Evolutionary conservation across 257 asterid species (phyloP).

Genomic region (Leptodermis oblonga): DNA sequence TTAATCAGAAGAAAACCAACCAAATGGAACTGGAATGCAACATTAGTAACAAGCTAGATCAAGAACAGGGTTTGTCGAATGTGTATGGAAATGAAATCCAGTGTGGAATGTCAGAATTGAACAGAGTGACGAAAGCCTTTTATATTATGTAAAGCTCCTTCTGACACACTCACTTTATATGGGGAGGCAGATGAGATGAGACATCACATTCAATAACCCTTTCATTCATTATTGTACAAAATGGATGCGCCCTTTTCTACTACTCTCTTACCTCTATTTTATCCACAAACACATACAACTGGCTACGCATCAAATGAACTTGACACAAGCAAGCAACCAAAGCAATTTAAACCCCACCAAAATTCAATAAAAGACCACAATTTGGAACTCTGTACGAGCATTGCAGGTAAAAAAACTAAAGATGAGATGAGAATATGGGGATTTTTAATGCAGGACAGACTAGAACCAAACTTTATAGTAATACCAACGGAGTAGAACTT

Average conservation of each 20-base stretch:
- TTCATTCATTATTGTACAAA: background rate
- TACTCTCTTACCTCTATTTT: too few relatives aligned
- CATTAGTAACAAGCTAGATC: too few relatives aligned
- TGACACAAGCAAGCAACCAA: slow-evolving; percentile 16
- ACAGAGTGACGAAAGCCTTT: slow-evolving; percentile 33
- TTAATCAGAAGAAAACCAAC: too few relatives aligned
- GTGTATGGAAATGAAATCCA: slow-evolving; percentile 22
- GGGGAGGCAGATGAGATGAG: slow-evolving; percentile 25
- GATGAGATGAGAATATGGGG: background rate
- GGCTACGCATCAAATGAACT: background rate
- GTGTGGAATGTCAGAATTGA: slow-evolving; percentile 35
- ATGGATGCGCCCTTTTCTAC: too few relatives aligned
- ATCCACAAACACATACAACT: too few relatives aligned
- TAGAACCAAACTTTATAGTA: too few relatives aligned
- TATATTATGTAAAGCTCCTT: too few relatives aligned
- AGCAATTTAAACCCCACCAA: slow-evolving; percentile 20
- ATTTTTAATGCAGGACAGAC: background rate
- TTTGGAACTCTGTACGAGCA: slow-evolving; percentile 40
- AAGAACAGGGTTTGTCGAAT: too few relatives aligned
- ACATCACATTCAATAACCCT: slow-evolving; percentile 29
- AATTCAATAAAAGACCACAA: slow-evolving; percentile 20
- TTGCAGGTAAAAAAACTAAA: slow-evolving; percentile 16
- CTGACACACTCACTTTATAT: slow-evolving; percentile 19
- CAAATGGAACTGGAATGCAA: too few relatives aligned
- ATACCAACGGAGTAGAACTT: background rate